phyloP scores from a whole-genome alignment of 2,329 filamentous ascomycete species.

The Ilyonectria mors-panacis region DNA sequence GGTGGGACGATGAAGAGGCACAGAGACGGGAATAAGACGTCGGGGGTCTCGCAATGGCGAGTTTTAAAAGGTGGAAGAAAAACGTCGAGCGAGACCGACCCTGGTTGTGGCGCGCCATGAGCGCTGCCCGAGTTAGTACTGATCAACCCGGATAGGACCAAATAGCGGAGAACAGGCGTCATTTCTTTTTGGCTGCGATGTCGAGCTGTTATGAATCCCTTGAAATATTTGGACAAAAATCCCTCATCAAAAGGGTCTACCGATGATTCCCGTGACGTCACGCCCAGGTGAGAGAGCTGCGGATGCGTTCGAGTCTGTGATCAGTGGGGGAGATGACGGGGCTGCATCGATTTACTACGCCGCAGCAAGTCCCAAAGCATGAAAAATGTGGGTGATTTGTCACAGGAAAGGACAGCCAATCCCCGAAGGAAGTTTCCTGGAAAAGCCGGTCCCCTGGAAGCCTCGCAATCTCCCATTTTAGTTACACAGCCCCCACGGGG shows the following conservation, averaged over 20 bases:
- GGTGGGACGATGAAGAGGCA: background rate
- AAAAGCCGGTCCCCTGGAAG: too few species aligned
- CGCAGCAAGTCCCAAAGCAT: too few species aligned
- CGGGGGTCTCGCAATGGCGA: background rate
- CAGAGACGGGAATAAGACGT: background rate
- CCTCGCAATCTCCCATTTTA: too few species aligned
- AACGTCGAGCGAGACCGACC: background rate
- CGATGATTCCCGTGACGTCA: too few species aligned
- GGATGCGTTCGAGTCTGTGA: too few species aligned
- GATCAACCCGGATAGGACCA: background rate
- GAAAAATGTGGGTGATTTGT: too few species aligned
- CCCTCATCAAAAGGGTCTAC: background rate
- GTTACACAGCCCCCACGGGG: too few species aligned
- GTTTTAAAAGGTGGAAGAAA: conserved; percentile 19
- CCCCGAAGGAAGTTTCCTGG: too few species aligned
- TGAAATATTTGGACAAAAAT: background rate
- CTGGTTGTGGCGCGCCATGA: background rate
- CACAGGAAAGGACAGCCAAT: too few species aligned
- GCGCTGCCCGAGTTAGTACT: background rate
- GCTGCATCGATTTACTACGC: too few species aligned
- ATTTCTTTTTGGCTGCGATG: background rate
- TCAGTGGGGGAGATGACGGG: too few species aligned
- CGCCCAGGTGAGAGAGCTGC: too few species aligned
- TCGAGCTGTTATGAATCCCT: background rate
- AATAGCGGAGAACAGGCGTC: background rate